phyloP scores from a whole-genome alignment of 2,329 filamentous ascomycete genomes.

The Diaporthe eres region DNA sequence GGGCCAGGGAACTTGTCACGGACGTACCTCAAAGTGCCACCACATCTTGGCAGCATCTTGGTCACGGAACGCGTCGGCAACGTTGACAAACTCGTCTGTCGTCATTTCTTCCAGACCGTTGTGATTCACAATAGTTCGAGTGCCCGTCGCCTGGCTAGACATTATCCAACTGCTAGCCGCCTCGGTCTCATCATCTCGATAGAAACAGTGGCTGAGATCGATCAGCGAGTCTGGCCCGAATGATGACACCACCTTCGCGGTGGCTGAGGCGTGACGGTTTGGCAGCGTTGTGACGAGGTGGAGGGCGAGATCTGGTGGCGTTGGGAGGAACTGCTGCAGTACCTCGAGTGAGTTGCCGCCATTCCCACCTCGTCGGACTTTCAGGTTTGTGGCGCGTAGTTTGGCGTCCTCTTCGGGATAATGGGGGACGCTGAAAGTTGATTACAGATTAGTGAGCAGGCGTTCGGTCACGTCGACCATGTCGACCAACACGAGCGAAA shows the following conservation, averaged over 20 bases:
- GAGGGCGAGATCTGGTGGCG: constrained; percentile 46
- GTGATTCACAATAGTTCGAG: constrained; percentile 79
- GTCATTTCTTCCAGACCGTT: constrained; percentile 79
- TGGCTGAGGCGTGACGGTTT: constrained; percentile 62
- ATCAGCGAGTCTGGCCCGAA: constrained; percentile 61
- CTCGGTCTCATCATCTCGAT: constrained; percentile 66
- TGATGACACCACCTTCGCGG: constrained; percentile 66
- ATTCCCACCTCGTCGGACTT: constrained; percentile 78
- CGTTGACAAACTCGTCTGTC: constrained; percentile 67
- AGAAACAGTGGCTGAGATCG: constrained; percentile 70
- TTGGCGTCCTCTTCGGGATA: constrained; percentile 82
- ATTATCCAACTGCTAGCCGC: constrained; percentile 80
- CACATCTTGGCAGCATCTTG: constrained; percentile 60
- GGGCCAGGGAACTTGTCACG: constrained; percentile 14
- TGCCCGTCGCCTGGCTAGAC: constrained; percentile 70
- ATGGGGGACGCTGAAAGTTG: constrained; percentile 68
- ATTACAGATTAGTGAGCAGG: constrained; percentile 18
- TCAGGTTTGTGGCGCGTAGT: constrained; percentile 72
- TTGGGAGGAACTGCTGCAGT: constrained; percentile 71
- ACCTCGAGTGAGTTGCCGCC: constrained; percentile 81
- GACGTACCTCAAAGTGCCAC: constrained; percentile 80
- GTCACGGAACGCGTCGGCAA: constrained; percentile 55
- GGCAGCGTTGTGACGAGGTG: constrained; percentile 70
- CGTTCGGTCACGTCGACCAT: too few relatives aligned
- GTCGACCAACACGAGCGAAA: neutral